A percentile compares a stretch with the other conserved stretches of the same genome.
These are phyloP conservation scores for Tulasnella sp. DNA, from an alignment of 768 basidiomycete species.

Conservation along the genomic window DNA sequence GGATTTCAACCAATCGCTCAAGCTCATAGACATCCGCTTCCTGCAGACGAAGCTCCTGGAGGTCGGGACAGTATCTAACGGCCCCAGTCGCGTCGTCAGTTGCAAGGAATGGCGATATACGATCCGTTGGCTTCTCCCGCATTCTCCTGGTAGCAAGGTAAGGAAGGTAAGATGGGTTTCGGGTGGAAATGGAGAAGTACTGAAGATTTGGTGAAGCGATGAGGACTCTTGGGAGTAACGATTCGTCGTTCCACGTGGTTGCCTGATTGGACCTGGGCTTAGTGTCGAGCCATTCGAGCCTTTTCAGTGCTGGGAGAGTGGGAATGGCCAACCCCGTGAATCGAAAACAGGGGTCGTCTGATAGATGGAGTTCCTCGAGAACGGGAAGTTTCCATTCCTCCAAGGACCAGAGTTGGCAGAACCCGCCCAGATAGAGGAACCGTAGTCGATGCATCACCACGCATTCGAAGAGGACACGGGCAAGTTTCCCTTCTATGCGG, in stretches of 20 bases:
- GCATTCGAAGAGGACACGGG: neutral
- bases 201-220: neutral
- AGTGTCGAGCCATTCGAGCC: neutral
- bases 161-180: neutral
- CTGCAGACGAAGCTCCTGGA: neutral
- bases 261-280: neutral
- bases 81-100: neutral
- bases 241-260: neutral
- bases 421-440: neutral
- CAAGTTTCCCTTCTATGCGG: neutral
- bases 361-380: neutral
- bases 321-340: neutral
- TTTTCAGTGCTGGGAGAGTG: neutral
- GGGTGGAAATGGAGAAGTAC: neutral
- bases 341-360: neutral
- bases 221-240: neutral
- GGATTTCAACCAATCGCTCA: neutral
- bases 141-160: neutral
- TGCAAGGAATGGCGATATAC: neutral
- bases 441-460: neutral
- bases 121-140: neutral
- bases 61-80: neutral
- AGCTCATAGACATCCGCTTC: neutral
- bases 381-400: neutral
- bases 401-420: neutral